These are phyloP conservation scores for Pseudophaeomoniella oleicola DNA, from an alignment of 2,329 filamentous ascomycete species.

Conservation along the genomic window DNA sequence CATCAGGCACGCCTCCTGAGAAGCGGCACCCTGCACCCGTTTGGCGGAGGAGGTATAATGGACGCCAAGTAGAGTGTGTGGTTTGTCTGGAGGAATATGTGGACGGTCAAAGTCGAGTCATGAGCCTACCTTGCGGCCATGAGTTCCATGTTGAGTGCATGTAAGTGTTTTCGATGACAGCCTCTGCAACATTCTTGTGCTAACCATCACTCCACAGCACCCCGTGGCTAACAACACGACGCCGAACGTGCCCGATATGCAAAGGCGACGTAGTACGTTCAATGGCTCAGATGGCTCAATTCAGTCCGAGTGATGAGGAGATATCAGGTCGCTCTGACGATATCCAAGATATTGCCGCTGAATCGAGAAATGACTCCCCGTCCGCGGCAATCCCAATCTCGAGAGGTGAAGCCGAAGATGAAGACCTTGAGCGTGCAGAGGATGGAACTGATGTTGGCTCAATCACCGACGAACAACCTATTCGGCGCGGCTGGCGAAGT, in stretches of 20 bases:
- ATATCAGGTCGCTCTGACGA: constrained; percentile 23
- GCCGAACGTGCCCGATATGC: constrained; percentile 95
- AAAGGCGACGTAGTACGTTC: constrained; percentile 81
- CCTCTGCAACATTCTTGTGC: constrained; percentile 1
- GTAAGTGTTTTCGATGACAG: constrained; percentile 43
- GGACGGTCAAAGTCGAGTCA: constrained; percentile 84
- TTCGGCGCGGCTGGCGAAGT: not conserved
- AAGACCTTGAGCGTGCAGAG: not conserved
- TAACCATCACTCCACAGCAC: constrained; percentile 43
- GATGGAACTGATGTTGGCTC: not conserved
- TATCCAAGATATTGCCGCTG: constrained; percentile 28
- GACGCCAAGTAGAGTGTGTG: constrained; percentile 71
- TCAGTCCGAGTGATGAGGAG: constrained; percentile 5
- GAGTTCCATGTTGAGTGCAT: constrained; percentile 98
- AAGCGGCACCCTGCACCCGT: constrained; percentile 15
- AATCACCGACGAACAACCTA: not conserved
- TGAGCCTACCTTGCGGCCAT: constrained; percentile 94
- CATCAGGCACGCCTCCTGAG: constrained; percentile 9
- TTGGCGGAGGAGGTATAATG: constrained; percentile 42
- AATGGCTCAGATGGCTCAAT: constrained; percentile 32
- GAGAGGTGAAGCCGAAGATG: not conserved
- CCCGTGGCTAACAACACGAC: constrained; percentile 87
- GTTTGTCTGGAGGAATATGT: constrained; percentile 95
- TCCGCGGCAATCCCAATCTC: constrained; percentile 35
- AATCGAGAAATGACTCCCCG: constrained; percentile 31